phyloP scores from a whole-genome alignment of 78 protist genomes.

The Paratrimastix pyriformis region DNA sequence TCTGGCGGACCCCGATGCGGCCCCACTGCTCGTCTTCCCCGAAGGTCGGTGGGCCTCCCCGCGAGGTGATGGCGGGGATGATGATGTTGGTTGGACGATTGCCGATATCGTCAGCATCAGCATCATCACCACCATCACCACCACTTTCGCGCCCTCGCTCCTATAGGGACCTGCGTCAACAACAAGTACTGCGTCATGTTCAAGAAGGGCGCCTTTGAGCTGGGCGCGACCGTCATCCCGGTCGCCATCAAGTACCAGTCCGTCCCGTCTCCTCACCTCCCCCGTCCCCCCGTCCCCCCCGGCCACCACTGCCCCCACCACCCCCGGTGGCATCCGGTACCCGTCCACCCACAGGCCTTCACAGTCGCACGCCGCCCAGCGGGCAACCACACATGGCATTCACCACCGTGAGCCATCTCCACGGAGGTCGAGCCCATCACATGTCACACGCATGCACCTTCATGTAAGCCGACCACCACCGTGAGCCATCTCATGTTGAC shows the following conservation, averaged over 20 bases:
- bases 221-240: slow-evolving; percentile 28
- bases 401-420: too few relatives aligned
- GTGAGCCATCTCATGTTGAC: too few relatives aligned
- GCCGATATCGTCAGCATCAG: too few relatives aligned
- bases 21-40: slow-evolving; percentile 26
- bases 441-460: not conserved
- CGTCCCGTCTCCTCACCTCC: not conserved
- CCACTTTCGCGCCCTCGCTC: not conserved
- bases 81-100: too few relatives aligned
- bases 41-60: not conserved
- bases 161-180: slow-evolving; percentile 27
- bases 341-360: not conserved
- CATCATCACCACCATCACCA: too few relatives aligned
- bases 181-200: slow-evolving; percentile 30
- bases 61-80: not conserved
- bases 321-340: not conserved
- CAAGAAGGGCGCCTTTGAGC: slow-evolving; percentile 32
- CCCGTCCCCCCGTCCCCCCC: not conserved
- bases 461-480: too few relatives aligned
- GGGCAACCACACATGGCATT: not conserved
- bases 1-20: not conserved
- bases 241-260: slow-evolving; percentile 34
- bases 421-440: too few relatives aligned
- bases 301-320: not conserved
- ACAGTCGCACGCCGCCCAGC: not conserved